Base-by-base conservation (phyloP, 495 filamentous ascomycete genomes). In the Lophium mytilinum region DNA sequence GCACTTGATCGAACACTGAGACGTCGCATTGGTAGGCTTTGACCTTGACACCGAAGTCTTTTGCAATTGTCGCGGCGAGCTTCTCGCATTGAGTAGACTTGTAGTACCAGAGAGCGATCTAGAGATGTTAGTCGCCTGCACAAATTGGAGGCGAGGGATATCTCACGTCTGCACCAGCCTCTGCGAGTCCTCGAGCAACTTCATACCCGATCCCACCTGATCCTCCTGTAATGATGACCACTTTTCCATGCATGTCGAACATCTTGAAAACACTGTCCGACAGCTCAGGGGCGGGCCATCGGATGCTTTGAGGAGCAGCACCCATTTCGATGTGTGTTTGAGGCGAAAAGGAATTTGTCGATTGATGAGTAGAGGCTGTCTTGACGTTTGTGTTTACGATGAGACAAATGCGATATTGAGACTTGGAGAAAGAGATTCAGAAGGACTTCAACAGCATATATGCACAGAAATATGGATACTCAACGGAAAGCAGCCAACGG, bases 171-270 rank as follows among this genome's bases (percentile, higher is more conserved):
- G 83, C 83, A 35, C 83, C 83, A 74, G 84, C 80, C 61, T 87
- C 83, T 36, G 83, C 83, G 60, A 79, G 82, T 46, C 83, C 83
- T 6, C 82, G 82, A 1, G 83, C 83, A 37, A 82, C 81, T 67
- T 85, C 83, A 56, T 83, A 84, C 52, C 83, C 83, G 74, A 87
- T 87, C 33, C 83, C 83, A 8, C 82, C 83, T 30, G 82, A 83
- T 43, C 82, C 83, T 54, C 83, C 83, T 34, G 83, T 86, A 19
- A 87, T 73, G 58, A 85, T 70, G 62, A 84, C 82, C 46, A 82
- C 79, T 69, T 84, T 85, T 73, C 83, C 82, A 69, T 86, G 85
- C 19, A 87, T 75, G 74, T 76, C 79, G 68, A 87, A 73, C 66
- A 83, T 75, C 66, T 86, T 82, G 53, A 72, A 58, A 54, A 86